Percentiles rank a stretch among this genome's conserved stretches.
These are phyloP conservation scores for Cryoendolithus antarcticus DNA, from an alignment of 2,329 filamentous ascomycete genomes.

Conservation along the genomic window DNA sequence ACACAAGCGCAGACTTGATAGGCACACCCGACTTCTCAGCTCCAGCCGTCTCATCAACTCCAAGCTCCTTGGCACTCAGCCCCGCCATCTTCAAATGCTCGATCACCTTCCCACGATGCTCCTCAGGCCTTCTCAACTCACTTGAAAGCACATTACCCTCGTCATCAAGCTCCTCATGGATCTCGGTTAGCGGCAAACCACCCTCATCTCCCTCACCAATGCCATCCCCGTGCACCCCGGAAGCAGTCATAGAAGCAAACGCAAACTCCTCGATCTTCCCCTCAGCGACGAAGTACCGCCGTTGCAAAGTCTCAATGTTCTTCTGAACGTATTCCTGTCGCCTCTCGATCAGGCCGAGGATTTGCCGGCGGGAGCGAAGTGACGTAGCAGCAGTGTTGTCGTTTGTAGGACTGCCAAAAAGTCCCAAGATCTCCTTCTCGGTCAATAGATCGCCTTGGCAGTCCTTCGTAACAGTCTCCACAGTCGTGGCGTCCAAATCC, in stretches of 20 bases:
- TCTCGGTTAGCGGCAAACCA: conserved; percentile 72
- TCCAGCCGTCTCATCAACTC: not conserved
- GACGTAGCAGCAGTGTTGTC: conserved; percentile 21
- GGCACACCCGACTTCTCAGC: not conserved
- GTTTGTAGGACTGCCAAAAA: conserved; percentile 32
- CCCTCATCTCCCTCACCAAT: conserved; percentile 46
- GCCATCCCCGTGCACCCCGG: conserved; percentile 8
- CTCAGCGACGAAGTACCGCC: conserved; percentile 57
- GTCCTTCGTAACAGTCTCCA: conserved; percentile 37
- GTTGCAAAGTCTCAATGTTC: conserved; percentile 64
- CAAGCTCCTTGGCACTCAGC: conserved; percentile 27
- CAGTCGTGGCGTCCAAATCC: conserved; percentile 19
- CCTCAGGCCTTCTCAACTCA: conserved; percentile 44
- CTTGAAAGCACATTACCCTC: conserved; percentile 66
- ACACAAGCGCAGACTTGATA: conserved; percentile 2
- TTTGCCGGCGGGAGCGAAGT: conserved; percentile 45
- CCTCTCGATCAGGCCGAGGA: conserved; percentile 55
- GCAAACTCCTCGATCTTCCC: conserved; percentile 53
- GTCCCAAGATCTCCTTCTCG: conserved; percentile 44
- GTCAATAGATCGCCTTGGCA: conserved; percentile 55
- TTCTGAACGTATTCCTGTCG: conserved; percentile 81
- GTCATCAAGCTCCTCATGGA: conserved; percentile 83
- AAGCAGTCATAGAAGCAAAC: conserved; percentile 24
- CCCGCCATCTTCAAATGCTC: conserved; percentile 70
- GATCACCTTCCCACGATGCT: conserved; percentile 53